Evolutionary conservation across 164 flowering plant genomes (phyloP), one percentile per base, ranked within the genome.

Genomic region (Malania oleifera): DNA sequence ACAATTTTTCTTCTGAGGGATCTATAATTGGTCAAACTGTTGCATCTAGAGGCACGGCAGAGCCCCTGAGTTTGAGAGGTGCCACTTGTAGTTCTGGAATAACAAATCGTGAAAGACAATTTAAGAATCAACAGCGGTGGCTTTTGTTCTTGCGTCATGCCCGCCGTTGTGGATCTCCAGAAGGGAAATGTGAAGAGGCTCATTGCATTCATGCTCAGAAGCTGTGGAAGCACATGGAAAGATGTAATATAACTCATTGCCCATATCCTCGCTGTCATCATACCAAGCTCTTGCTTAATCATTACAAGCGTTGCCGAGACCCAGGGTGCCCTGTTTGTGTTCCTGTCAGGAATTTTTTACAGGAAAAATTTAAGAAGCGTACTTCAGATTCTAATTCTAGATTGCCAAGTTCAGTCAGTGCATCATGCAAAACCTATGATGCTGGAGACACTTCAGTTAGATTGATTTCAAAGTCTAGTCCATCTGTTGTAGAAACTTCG

Each of bases 91-190:
- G 65, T 56, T 67, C 75, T 46, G 70, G 28, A 35, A 71, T 76
- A 60, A 37, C 64, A 14, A 67, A 59, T 43, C 81, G 56, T 37
- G 88, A 80, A 28, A 50, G 54, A 47, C 69, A 77, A 23, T 81
- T 28, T 50, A 52, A 15, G 52, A 75, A 84, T 62, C 95, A 85
- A 56, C 77, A 54, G 61, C 80, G 73, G 53, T 95, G 96, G 96
- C 73, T 91, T 54, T 73, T 89, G 56, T 82, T 87, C 52, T 56
- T 95, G 69, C 49, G 61, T n/a, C 99, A 95, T 80, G 96, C 97
- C 61, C 86, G 91, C 44, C 55, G 65, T 17, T 95, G 99, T 76
- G 12, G 62, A 41, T 81, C 83, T 24, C 85, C 88, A 20, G 80
- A 77, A 55, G 97, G 97, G 48, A 83, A 78, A 70, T 95, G 99